A percentile compares a stretch with the other conserved stretches of the same genome.
Conservation (phyloP, 768 basidiomycete genomes). For the Imleria badia region DNA sequence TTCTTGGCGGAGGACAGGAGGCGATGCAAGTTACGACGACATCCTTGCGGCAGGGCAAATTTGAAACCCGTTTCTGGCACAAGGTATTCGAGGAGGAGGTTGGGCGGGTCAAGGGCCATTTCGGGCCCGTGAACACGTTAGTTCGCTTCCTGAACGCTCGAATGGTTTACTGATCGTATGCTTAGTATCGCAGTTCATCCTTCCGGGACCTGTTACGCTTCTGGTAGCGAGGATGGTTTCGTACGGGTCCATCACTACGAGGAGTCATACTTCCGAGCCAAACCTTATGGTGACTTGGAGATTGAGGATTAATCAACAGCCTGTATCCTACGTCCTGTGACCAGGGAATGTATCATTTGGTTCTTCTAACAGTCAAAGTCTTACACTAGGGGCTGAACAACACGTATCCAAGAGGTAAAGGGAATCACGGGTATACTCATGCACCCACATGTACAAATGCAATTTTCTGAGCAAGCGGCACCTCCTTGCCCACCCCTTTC, state of each 20-base stretch:
- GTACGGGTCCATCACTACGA: conserved; percentile 92
- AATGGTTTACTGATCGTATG: conserved; percentile 2
- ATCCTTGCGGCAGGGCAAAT: conserved; percentile 90
- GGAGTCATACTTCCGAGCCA: conserved; percentile 88
- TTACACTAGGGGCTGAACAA: neutral
- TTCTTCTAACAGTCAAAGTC: neutral
- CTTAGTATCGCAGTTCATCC: conserved; percentile 91
- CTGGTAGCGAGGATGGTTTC: conserved; percentile 96
- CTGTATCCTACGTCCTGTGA: conserved; percentile 7
- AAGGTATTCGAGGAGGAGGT: conserved; percentile 96
- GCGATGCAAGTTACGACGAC: conserved; percentile 98
- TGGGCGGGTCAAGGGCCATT: conserved; percentile 96
- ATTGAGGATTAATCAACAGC: conserved; percentile 49
- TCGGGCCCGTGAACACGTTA: conserved; percentile 94
- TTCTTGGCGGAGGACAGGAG: conserved; percentile 96
- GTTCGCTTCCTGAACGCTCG: conserved; percentile 33
- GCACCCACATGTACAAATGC: conserved; percentile 31
- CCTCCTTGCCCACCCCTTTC: conserved; percentile 4
- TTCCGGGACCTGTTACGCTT: conserved; percentile 82
- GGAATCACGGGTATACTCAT: conserved; percentile 6
- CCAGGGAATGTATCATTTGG: conserved; percentile 7
- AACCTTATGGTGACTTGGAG: conserved; percentile 90
- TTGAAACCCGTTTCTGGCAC: conserved; percentile 99
- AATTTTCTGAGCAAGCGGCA: conserved; percentile 26
- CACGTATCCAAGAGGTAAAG: neutral